phyloP scores from a whole-genome alignment of 495 filamentous ascomycete genomes.

The Daldinia loculata region DNA sequence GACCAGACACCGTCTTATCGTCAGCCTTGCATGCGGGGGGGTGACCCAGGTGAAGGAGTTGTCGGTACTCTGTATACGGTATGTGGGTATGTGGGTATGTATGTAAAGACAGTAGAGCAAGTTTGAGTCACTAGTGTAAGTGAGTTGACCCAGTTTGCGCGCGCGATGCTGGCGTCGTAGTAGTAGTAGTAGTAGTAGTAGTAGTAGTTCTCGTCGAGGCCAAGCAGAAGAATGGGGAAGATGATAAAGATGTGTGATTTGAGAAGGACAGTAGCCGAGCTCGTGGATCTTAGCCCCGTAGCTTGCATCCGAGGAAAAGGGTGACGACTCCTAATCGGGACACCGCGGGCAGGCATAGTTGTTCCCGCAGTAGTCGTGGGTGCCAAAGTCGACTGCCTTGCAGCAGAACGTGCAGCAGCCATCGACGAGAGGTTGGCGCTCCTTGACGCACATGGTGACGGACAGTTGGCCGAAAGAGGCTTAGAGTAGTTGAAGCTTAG shows the following conservation, averaged over 20 bases:
- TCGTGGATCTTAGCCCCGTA: constrained; percentile 18
- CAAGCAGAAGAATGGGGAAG: background rate
- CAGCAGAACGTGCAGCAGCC: constrained; percentile 63
- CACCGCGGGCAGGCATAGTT: constrained; percentile 55
- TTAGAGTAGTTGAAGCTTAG: constrained; percentile 12
- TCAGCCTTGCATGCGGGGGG: constrained; percentile 43
- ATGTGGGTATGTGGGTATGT: background rate
- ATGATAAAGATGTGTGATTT: background rate
- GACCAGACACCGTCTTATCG: constrained; percentile 20
- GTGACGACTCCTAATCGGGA: constrained; percentile 50
- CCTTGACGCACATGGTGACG: constrained; percentile 57
- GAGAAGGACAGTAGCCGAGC: constrained; percentile 36
- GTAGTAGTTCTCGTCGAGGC: constrained; percentile 5
- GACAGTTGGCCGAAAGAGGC: constrained; percentile 21
- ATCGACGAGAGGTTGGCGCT: constrained; percentile 57
- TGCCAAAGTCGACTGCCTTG: constrained; percentile 62
- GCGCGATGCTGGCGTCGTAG: background rate
- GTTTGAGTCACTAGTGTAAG: background rate
- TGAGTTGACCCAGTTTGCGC: background rate
- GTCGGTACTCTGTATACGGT: constrained; percentile 20
- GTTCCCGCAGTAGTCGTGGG: constrained; percentile 60
- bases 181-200: background rate
- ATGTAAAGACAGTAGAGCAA: constrained; percentile 24
- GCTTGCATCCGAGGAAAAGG: constrained; percentile 30
- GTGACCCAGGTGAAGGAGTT: constrained; percentile 15